Base-by-base conservation (phyloP, 2,329 filamentous ascomycete species). In the Coniochaeta sp. region DNA sequence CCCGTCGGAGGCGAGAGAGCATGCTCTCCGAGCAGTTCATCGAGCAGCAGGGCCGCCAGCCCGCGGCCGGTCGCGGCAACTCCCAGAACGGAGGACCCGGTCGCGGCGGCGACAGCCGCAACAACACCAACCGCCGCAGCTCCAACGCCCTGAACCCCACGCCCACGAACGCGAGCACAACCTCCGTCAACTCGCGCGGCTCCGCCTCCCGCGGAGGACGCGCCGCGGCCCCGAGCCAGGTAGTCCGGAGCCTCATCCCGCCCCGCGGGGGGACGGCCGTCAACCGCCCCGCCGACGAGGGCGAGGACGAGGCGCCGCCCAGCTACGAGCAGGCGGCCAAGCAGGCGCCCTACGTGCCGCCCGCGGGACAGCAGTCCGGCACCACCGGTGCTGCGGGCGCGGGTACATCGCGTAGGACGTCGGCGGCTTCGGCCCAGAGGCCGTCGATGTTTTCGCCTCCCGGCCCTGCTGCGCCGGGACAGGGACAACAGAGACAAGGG, bases 1-100 rank as follows among this genome's bases (percentile, higher is more conserved):
- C 83, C 11, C 82, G 87, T 1, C 81, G 87, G 8, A 78, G 80
- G 12, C 79, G 85, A n/a, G 87, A 92, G 71, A 86, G 85, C 59
- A 77, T 85, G 61, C 77, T 90, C 1, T 89, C 87, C 0, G 86
- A 89, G 68, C 85, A 87, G 63, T 89, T 82, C 65, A 89, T 92
- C 60, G 84, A 89, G 65, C 85, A 86, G 64, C 84, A 88, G 68
- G 82, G 57, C n/a, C 69, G 66, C 26, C 64, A 65, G 12, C 63
- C 64, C 50, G 67, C 66, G 6, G 58, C 61, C 9, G 63, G 61
- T 16, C 66, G 62, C 50, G 63, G 58, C 8, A 28, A 28, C 60
- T 8, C 54, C 66, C 58, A 58, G 28, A 31, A 57, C 8, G 57
- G 57, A 22, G 33, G 54, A 57, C n/a, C n/a, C n/a, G 34, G 54